Evolutionary conservation across 176 grass and related monocot genomes (phyloP).

Genomic region (Rhynchospora breviuscula): DNA sequence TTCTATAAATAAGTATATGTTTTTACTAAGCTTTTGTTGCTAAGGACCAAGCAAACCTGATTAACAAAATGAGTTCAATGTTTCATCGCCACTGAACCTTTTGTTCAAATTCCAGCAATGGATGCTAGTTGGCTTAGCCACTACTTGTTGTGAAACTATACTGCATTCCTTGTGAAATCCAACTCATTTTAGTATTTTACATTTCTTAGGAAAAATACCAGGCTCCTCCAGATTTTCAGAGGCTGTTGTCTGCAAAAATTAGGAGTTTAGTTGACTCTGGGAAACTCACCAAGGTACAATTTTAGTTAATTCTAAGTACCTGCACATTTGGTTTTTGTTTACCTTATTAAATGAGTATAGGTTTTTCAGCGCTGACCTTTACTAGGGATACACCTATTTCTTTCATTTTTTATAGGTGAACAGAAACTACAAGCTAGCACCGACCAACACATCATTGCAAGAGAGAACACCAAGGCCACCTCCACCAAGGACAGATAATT

Average conservation of each 20-base stretch:
- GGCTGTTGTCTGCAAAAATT: conserved; percentile 55
- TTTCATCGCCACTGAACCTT: not conserved
- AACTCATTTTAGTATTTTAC: conserved; percentile 17
- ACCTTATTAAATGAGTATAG: not conserved
- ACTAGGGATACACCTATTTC: not conserved
- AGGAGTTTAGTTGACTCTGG: conserved; percentile 51
- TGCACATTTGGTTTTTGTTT: not conserved
- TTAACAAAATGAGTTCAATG: not conserved
- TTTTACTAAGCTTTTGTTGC: not conserved
- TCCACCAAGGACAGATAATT: conserved; percentile 27
- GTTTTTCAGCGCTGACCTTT: not conserved
- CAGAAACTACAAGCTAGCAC: conserved; percentile 71
- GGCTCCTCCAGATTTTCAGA: conserved; percentile 72
- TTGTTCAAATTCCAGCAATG: not conserved
- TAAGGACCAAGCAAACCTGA: not conserved
- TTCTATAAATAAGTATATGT: not conserved
- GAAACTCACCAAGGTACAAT: conserved; percentile 68
- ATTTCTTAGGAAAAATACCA: conserved; percentile 54
- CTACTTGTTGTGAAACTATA: conserved; percentile 6
- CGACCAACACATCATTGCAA: conserved; percentile 26
- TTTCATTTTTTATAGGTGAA: conserved; percentile 43
- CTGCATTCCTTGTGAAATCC: conserved; percentile 16
- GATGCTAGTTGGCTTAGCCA: not conserved
- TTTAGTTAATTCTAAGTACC: not conserved
- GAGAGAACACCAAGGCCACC: conserved; percentile 34